phyloP scores from a whole-genome alignment of 331 rosid species.

The Spiraea crenata region DNA sequence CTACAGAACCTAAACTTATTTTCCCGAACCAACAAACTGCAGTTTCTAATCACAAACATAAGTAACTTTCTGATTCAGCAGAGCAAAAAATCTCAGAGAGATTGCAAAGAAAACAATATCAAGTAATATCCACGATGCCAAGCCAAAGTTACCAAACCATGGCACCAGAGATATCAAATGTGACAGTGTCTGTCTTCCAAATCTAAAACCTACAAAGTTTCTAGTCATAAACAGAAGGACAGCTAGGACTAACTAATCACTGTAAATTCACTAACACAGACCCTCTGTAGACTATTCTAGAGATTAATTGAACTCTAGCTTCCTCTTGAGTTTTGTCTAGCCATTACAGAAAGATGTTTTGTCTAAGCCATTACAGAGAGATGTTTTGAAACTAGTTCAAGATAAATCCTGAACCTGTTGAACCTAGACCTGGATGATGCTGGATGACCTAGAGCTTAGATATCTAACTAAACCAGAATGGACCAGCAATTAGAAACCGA shows the following conservation, averaged over 20 bases:
- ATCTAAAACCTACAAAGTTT: neutral
- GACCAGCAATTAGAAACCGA: neutral
- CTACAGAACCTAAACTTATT: neutral
- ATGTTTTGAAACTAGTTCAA: too few relatives aligned
- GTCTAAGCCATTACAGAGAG: neutral
- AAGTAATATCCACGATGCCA: neutral
- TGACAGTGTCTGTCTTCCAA: neutral
- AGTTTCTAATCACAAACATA: neutral
- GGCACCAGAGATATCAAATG: slow-evolving; percentile 1
- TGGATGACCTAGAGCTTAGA: neutral
- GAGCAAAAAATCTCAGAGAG: neutral
- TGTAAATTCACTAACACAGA: neutral
- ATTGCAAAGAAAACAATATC: neutral
- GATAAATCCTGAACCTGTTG: neutral
- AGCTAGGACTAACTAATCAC: neutral
- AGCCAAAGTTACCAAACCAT: slow-evolving; percentile 2
- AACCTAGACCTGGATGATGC: neutral
- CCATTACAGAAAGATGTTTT: neutral
- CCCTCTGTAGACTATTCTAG: neutral
- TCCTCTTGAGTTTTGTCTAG: neutral
- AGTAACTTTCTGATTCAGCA: neutral
- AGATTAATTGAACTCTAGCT: neutral
- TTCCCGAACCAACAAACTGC: neutral
- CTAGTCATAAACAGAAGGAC: neutral
- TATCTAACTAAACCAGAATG: neutral